Evolutionary conservation across 768 basidiomycete species (phyloP).

Genomic region (Lactifluus hygrophoroides): DNA sequence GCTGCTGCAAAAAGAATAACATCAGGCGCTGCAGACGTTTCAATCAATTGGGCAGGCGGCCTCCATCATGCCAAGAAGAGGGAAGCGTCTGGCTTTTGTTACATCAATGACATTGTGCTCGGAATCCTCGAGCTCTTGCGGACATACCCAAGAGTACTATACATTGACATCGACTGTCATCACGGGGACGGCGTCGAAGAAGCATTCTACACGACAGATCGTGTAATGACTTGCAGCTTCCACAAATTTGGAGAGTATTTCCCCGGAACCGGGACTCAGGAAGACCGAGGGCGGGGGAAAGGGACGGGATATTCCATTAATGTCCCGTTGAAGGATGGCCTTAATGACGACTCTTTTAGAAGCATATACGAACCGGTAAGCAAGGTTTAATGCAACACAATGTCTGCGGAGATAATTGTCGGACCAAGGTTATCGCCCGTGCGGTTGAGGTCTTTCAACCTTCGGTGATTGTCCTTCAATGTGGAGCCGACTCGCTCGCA

Average conservation of each 20-base stretch:
- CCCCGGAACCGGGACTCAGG: constrained; percentile 80
- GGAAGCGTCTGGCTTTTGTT: constrained; percentile 97
- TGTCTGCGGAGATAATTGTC: neutral
- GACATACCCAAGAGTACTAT: constrained; percentile 77
- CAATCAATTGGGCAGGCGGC: constrained; percentile 97
- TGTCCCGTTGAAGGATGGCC: constrained; percentile 89
- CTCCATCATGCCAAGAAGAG: constrained; percentile 99
- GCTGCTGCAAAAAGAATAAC: constrained; percentile 76
- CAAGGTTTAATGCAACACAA: neutral
- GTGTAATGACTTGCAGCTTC: constrained; percentile 95
- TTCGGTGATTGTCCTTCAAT: constrained; percentile 83
- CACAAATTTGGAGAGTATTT: constrained; percentile 98
- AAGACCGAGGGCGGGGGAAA: constrained; percentile 75
- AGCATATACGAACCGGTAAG: constrained; percentile 89
- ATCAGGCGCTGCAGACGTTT: constrained; percentile 69
- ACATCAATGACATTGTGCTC: constrained; percentile 96
- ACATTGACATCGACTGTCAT: constrained; percentile 97
- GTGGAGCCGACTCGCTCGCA: constrained; percentile 91
- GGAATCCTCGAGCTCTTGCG: constrained; percentile 90
- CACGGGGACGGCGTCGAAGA: constrained; percentile 99
- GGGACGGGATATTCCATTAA: constrained; percentile 89
- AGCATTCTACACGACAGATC: constrained; percentile 94
- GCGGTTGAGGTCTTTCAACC: constrained; percentile 87
- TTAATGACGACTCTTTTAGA: constrained; percentile 81
- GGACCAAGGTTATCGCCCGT: constrained; percentile 60